Evolutionary conservation across 805 yeast genomes (phyloP), one percentile per base, ranked within the genome.

Genomic region (Dipodascus albidus): DNA sequence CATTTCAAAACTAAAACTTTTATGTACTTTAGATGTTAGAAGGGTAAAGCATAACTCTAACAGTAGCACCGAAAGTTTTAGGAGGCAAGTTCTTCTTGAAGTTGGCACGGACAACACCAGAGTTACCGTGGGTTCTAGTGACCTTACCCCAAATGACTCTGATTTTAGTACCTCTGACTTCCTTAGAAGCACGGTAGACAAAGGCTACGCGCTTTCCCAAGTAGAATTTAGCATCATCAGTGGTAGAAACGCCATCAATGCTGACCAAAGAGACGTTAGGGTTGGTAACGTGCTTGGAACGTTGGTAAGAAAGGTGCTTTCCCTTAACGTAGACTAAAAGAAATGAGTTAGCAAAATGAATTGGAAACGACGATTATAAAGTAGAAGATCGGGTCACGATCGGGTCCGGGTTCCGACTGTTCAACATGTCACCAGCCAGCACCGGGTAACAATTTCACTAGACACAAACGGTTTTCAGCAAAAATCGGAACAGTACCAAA

Each of bases 111-210:
- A 93, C 96, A 66, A 87, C 80, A 80, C 99, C 99, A 70, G 84
- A 79, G 90, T 82, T 87, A 77, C 99, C 99, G 85, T 93, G 99
- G 67, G 97, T 80, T 85, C 98, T 90, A 79, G 95, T 80, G 67
- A 93, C 82, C 82, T 91, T 91, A 57, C 99, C 99, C 99, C 99
- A 93, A 81, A 93, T 89, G 71, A 93, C 97, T 82, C 98, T 88
- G 81, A 91, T 87, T 83, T 93, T 91, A 69, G 98, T 79, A 76
- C 98, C 98, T 85, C 96, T 87, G 73, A 90, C 77, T 80, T 90
- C 98, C 82, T 89, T 93, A 71, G 86, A 78, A 74, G 96, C 96
- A 79, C 95, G 87, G 97, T 93, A 93, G 70, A 93, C 98, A 83
- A 87, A 93, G 69, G 98, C 99, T 66, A 93, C 84, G 77, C 96